A percentile compares a stretch with the other conserved stretches of the same genome.
These are phyloP conservation scores for Hypericum androsaemum DNA, from an alignment of 345 rosid species.

Conservation along the genomic window DNA sequence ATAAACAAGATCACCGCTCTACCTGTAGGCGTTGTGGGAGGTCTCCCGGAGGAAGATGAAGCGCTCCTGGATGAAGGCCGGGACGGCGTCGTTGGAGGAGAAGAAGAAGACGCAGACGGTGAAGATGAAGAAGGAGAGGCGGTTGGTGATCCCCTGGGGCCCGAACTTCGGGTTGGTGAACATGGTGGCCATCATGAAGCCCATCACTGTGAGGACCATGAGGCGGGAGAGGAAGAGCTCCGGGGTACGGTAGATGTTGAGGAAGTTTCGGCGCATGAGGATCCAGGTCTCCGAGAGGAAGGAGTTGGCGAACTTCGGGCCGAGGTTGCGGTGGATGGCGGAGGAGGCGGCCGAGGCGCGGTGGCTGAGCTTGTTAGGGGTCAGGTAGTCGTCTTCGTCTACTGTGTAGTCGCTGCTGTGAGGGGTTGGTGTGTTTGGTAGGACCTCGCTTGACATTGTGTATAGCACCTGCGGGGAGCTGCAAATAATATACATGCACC, in stretches of 20 bases:
- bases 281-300: constrained; percentile 47
- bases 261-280: constrained; percentile 60
- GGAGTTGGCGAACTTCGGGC: constrained; percentile 42
- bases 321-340: constrained; percentile 6
- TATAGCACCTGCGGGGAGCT: constrained; percentile 43
- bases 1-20: too few species aligned
- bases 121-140: constrained; percentile 55
- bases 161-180: constrained; percentile 34
- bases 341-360: constrained; percentile 1
- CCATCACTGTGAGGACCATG: constrained; percentile 53
- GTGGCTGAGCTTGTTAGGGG: constrained; percentile 13
- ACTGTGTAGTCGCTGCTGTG: constrained; percentile 70
- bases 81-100: constrained; percentile 66
- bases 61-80: constrained; percentile 64
- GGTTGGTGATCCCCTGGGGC: constrained; percentile 50
- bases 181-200: constrained; percentile 71
- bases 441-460: constrained; percentile 33
- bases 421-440: constrained; percentile 45
- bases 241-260: constrained; percentile 51
- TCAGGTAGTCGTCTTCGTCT: constrained; percentile 49
- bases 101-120: constrained; percentile 58
- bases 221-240: constrained; percentile 66
- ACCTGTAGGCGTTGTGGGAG: constrained; percentile 41
- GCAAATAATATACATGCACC: constrained; percentile 9
- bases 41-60: constrained; percentile 55